Evolutionary conservation across 1,284 basidiomycete species (phyloP), one percentile per base, ranked within the genome.

Genomic region (Crocinoboletus sp.): DNA sequence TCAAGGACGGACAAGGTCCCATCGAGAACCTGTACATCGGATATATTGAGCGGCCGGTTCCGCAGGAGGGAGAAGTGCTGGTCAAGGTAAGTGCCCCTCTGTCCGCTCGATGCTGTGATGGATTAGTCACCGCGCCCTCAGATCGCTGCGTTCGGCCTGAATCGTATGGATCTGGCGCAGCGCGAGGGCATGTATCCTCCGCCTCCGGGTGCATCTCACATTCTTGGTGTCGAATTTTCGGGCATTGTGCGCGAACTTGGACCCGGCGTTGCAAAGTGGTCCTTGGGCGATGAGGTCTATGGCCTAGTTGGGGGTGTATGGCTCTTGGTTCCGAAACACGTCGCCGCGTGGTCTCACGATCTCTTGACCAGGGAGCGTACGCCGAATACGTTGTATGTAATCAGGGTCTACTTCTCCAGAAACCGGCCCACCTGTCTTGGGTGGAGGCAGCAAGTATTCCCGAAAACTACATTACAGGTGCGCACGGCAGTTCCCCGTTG

Each of bases 161-260:
- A 95, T 67, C 76, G 92, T 19, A 87, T 93, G 90, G 93, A 95
- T 62, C 75, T 93, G 36, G 50, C 65, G 30, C 93, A 94, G 66
- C 76, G 84, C 8, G 76, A 87, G 59, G 90, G 91, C 6, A 65
- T 69, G 33, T 94, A 94, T 61, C 84, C 91, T 2, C 64, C 82
- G 3, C 94, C 94, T 8, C 77, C 85, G 12, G 89, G 86, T 39
- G 78, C 83, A 12, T 84, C 85, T 13, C 66, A 73, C 7, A 85
- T 95, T 60, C 74, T 97, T 20, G 94, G 95, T 7, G 91, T 97
- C 43, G 94, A 97, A 66, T 97, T 96, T 65, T 82, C 89, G 15
- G 92, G 93, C 3, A 67, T 64, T 2, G 74, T 95, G 46, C 70
- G 73, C 28, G 72, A 81, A 49, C 55, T 85, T 11, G 87, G 82